Evolutionary conservation across 2,329 filamentous ascomycete species (phyloP).

Genomic region (Bipolaris victoriae): DNA sequence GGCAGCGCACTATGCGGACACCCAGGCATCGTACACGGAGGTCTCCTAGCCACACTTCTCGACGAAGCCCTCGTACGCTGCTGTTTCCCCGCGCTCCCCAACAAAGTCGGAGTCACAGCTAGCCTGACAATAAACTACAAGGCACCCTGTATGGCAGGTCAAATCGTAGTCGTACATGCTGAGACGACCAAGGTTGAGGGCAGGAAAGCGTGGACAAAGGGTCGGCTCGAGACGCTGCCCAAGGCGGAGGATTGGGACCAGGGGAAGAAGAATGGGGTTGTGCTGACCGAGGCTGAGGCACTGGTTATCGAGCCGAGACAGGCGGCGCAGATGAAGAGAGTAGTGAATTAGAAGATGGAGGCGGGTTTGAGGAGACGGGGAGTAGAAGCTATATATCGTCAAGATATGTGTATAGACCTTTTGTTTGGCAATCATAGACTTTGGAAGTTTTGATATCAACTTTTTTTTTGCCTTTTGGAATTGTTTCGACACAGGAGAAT

Average conservation of each 20-base stretch:
- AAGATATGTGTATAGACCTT: neutral
- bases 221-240: constrained; percentile 79
- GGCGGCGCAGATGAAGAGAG: constrained; percentile 60
- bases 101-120: constrained; percentile 85
- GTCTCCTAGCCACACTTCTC: constrained; percentile 86
- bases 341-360: constrained; percentile 24
- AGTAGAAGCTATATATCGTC: neutral
- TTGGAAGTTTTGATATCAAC: neutral
- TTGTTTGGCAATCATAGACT: neutral
- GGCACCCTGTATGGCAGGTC: constrained; percentile 75
- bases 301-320: constrained; percentile 89
- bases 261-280: constrained; percentile 60
- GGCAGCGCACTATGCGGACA: constrained; percentile 85
- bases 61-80: constrained; percentile 89
- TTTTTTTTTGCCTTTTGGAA: too few relatives aligned
- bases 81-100: constrained; percentile 86
- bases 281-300: constrained; percentile 82
- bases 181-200: constrained; percentile 86
- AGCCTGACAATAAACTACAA: constrained; percentile 83
- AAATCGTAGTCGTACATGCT: constrained; percentile 78
- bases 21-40: constrained; percentile 88
- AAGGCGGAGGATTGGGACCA: constrained; percentile 57
- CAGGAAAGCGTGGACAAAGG: constrained; percentile 92
- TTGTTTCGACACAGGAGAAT: too few relatives aligned
- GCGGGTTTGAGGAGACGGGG: neutral